These are phyloP conservation scores for Cyanidium caldarium DNA, from an alignment of 23 red algal genomes.

Conservation along the genomic window DNA sequence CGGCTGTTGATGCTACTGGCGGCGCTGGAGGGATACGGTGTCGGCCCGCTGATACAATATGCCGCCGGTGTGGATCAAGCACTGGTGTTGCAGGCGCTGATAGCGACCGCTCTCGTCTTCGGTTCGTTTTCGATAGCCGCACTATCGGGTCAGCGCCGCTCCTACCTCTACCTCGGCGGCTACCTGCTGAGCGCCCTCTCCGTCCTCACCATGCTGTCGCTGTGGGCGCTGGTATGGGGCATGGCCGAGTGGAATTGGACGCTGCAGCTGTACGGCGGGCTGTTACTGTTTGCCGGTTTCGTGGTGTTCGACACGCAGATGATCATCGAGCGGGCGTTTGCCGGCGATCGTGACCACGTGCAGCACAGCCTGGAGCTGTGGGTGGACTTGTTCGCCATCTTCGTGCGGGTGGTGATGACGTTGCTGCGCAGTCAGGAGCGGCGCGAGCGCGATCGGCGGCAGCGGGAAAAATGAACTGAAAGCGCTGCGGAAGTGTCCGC, in stretches of 20 bases:
- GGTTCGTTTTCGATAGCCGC: conserved; percentile 41
- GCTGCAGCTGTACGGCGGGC: conserved; percentile 45
- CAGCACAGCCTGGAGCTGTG: conserved; percentile 57
- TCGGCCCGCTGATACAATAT: conserved; percentile 20
- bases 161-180: conserved; percentile 53
- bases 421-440: conserved; percentile 32
- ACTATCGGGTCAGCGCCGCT: conserved; percentile 29
- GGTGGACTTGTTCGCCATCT: conserved; percentile 72
- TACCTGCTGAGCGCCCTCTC: conserved; percentile 33
- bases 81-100: conserved; percentile 20
- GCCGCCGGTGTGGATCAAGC: conserved; percentile 25
- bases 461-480: not conserved
- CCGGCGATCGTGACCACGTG: conserved; percentile 41
- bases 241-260: not conserved
- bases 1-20: conserved; percentile 3
- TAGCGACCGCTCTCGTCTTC: conserved; percentile 42
- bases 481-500: no score
- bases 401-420: conserved; percentile 58
- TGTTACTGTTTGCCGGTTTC: conserved; percentile 74
- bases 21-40: not conserved
- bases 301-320: conserved; percentile 86
- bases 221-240: conserved; percentile 12
- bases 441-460: not conserved
- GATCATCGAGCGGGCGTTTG: conserved; percentile 65
- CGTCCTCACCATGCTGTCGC: conserved; percentile 16